phyloP scores from a whole-genome alignment of 805 yeast genomes.

The Starmerella cellae region DNA sequence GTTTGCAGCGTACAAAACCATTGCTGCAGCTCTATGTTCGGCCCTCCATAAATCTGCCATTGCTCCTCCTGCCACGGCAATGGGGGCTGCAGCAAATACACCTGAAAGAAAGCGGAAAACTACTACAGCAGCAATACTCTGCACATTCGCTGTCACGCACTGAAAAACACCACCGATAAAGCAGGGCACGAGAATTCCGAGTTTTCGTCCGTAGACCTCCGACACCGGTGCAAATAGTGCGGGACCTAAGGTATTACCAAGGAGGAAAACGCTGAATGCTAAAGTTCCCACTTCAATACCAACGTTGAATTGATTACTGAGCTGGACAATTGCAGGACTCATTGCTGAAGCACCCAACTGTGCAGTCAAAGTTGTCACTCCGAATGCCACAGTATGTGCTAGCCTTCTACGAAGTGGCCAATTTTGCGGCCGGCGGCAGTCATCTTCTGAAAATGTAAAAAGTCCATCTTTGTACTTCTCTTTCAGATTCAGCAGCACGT shows the following conservation, averaged over 20 bases:
- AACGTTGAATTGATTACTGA: constrained; percentile 43
- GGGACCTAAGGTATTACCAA: constrained; percentile 91
- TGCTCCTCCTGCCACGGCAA: constrained; percentile 17
- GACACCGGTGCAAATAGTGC: constrained; percentile 77
- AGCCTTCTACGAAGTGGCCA: constrained; percentile 39
- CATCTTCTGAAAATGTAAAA: constrained; percentile 8
- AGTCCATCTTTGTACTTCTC: constrained; percentile 14
- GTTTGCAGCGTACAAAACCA: constrained; percentile 12
- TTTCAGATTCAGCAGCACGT: neutral
- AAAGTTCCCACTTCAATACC: constrained; percentile 55
- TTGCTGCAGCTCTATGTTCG: constrained; percentile 14
- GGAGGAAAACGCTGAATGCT: constrained; percentile 64
- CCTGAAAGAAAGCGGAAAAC: constrained; percentile 73
- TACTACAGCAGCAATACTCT: constrained; percentile 27
- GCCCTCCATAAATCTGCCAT: constrained; percentile 27
- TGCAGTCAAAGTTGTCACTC: constrained; percentile 39
- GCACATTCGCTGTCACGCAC: constrained; percentile 17
- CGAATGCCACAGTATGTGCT: constrained; percentile 28
- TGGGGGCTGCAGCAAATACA: constrained; percentile 61
- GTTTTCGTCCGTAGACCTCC: constrained; percentile 61
- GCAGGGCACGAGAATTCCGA: constrained; percentile 41
- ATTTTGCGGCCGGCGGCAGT: constrained; percentile 32
- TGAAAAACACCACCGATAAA: constrained; percentile 25
- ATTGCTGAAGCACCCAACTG: constrained; percentile 47
- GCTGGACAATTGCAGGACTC: constrained; percentile 38